Evolutionary conservation across 2,329 filamentous ascomycete species (phyloP).

Genomic region (Fusarium buharicum): DNA sequence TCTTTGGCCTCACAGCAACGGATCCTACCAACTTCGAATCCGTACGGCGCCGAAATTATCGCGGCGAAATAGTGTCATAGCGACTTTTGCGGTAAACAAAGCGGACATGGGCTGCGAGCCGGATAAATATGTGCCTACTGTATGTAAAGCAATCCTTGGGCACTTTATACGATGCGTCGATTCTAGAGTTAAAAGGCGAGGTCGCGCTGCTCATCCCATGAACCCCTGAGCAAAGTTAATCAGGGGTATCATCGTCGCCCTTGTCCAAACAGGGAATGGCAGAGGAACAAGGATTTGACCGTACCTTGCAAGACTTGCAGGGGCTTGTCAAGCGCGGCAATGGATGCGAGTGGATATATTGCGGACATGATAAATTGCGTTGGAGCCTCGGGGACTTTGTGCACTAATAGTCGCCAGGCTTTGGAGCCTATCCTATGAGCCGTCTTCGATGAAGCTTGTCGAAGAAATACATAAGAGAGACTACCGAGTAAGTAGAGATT

Average conservation of each 20-base stretch:
- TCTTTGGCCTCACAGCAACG: slow-evolving; percentile 15
- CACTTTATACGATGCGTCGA: slow-evolving; percentile 4
- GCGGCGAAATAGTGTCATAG: slow-evolving; percentile 8
- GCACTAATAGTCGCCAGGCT: slow-evolving; percentile 1
- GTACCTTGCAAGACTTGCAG: slow-evolving; percentile 25
- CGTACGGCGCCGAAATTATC: slow-evolving; percentile 21
- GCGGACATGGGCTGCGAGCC: slow-evolving; percentile 15
- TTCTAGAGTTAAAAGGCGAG: slow-evolving; percentile 9
- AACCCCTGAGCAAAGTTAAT: slow-evolving; percentile 30
- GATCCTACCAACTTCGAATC: slow-evolving; percentile 14
- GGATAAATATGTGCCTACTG: neutral
- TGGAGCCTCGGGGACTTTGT: slow-evolving; percentile 17
- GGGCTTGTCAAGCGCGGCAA: slow-evolving; percentile 24
- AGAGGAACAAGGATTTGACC: slow-evolving; percentile 20
- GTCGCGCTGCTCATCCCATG: neutral
- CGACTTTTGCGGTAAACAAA: slow-evolving; percentile 8
- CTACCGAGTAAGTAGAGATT: neutral
- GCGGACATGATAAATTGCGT: slow-evolving; percentile 43
- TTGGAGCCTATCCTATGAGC: too few species aligned
- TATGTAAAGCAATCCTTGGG: neutral
- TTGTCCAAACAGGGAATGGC: slow-evolving; percentile 30
- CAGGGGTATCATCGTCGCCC: slow-evolving; percentile 27
- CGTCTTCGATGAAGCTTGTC: too few species aligned
- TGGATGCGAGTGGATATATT: slow-evolving; percentile 35
- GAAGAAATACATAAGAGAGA: too few species aligned